Base-by-base conservation (phyloP, 441 rosid species). In the Erodium chrysanthum region DNA sequence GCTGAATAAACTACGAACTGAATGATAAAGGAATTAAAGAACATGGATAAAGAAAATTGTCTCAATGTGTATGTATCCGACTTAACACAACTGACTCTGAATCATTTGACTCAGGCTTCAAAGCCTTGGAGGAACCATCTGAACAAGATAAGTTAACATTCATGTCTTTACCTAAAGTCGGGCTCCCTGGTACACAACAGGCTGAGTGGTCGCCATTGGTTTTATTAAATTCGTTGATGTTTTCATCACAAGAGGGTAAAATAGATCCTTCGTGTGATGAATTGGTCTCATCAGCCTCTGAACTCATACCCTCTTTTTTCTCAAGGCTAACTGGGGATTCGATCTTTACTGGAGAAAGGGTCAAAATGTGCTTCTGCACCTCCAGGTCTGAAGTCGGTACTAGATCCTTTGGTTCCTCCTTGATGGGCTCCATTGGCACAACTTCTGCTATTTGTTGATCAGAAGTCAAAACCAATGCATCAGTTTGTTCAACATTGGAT, bases 21-120 rank as follows among this genome's bases (percentile, higher is more conserved):
- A 56, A 56, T 56, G 61, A 56, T 21, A 56, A 46, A 67, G 68
- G 58, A 37, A 37, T 37, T 37, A 37, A 37, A 37, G 42, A 37
- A 37, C 42, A 37, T 7, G 42, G 46, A 66, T 61, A 66, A 48
- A 60, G 40, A 68, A 84, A 87, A 88, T 77, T 78, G 90, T 90
- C 84, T 92, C 89, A 95, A 90, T 88, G 98, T 90, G 95, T 92
- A 95, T 88, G 96, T 91, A 91, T 94, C 96, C 91, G 91, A 87
- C 87, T 89, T 79, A 84, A 77, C 79, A 87, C 81, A 78, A 82
- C 85, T 74, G 84, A 82, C 86, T 82, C 86, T 64, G 84, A 80
- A 88, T 82, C 88, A 80, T 82, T 83, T 68, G 85, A 77, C 71
- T 76, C 85, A 60, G 84, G 79, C 81, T 74, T 82, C 80, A 88